A percentile compares a stretch with the other conserved stretches of the same genome.
phyloP scores from a whole-genome alignment of 2,329 filamentous ascomycete species.

The Shiraia sp. region DNA sequence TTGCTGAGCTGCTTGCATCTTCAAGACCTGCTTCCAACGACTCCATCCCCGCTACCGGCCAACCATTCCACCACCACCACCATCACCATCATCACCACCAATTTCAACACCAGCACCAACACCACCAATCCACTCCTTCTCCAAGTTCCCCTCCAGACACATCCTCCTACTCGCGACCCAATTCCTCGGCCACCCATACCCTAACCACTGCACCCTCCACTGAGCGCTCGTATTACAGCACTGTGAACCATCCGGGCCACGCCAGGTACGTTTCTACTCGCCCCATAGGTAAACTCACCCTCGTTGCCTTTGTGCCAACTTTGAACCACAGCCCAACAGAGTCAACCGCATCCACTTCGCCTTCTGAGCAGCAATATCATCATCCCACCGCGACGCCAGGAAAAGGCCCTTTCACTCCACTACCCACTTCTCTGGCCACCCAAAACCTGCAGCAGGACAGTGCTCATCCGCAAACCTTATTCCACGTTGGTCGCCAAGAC shows the following conservation, averaged over 20 bases:
- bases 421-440: slow-evolving; percentile 6
- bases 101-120: slow-evolving; percentile 4
- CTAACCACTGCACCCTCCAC: neutral
- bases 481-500: slow-evolving; percentile 21
- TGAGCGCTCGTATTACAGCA: slow-evolving; percentile 10
- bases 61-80: slow-evolving; percentile 15
- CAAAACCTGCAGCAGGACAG: slow-evolving; percentile 4
- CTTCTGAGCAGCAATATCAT: slow-evolving; percentile 10
- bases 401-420: slow-evolving; percentile 8
- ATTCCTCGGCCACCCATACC: too few relatives aligned
- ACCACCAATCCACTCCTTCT: slow-evolving; percentile 2
- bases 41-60: slow-evolving; percentile 10
- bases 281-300: too few relatives aligned
- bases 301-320: slow-evolving; percentile 10
- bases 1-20: slow-evolving; percentile 27
- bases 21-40: slow-evolving; percentile 13
- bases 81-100: slow-evolving; percentile 8
- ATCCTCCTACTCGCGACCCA: neutral
- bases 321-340: slow-evolving; percentile 12
- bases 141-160: slow-evolving; percentile 6
- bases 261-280: slow-evolving; percentile 14
- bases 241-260: slow-evolving; percentile 20
- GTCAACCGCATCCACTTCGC: slow-evolving; percentile 7
- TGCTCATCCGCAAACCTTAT: slow-evolving; percentile 12
- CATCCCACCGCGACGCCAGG: slow-evolving; percentile 4